Base-by-base conservation (phyloP, 306 rosid genomes). In the Prunus salicina region DNA sequence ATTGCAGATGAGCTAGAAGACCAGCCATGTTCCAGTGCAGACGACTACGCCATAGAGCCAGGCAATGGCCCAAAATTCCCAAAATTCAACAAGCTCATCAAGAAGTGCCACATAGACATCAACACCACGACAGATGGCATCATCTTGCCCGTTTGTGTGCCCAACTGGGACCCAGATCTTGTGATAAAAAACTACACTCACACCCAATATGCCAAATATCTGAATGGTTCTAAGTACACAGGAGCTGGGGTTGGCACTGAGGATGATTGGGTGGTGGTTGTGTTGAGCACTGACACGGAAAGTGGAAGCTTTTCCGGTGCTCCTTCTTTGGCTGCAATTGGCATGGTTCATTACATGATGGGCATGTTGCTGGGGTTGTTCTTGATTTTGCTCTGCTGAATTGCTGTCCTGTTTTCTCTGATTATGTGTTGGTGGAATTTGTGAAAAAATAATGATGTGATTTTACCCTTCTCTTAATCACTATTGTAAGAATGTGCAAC, bases 241-340 rank as follows among this genome's bases (percentile, higher is more conserved):
- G 87, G 86, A 19, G 97, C 84, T 3, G 98, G 98, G 2, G 24
- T 88, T 56, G 97, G 90, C 15, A 71, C 84, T 2, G 89, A 93
- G 53, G 74, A 89, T 28, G 87, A 93, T 20, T 93, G 97, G 97
- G 83, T 90, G 86, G 86, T 91, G 68, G 78, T 90, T 28, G 84
- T 89, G 65, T 20, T 91, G 74, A 85, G 77, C 60, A 91, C 96
- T 10, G 79, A 74, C 27, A 5, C 87, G 0, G 24, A 72, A 1
- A 58, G 75, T 24, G 97, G 93, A 14, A 78, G 84, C 78, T 88
- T 93, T 13, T 72, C 93, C 12, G 74, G 89, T 27, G 84, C 89
- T 4, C 56, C 79, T 74, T 69, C 84, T 45, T 46, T 64, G 61
- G 83, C 47, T 51, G 50, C 81, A 2, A 6, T 71, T 64, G 77